Evolutionary conservation across 768 basidiomycete species (phyloP), one percentile per base, ranked within the genome.

Genomic region (Pisolithus sp.): DNA sequence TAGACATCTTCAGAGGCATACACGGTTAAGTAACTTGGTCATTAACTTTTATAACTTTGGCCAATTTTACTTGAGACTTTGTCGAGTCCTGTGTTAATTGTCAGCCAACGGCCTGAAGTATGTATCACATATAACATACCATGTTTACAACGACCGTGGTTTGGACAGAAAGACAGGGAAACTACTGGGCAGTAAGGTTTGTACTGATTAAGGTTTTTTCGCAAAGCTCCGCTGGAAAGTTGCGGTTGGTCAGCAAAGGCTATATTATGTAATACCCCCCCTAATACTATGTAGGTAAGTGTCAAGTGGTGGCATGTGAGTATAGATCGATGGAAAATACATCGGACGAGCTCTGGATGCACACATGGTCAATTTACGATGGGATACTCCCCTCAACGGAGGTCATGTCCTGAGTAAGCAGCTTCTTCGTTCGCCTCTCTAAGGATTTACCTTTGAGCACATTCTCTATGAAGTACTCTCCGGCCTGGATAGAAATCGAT

Each of bases 61-160:
- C 96, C 68, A 98, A 91, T 74, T 97, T 96, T 67, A 96, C 94
- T 62, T 90, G 86, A 57, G 83, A 79, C 85, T 93, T 90, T 69
- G 89, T 82, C 63, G 88, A 81, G 68, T 90, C 89, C 89, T 90
- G 2, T 3, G 10, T 0, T 31, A 5, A 39, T 0, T 5, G 38
- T 48, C 8, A 48, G 51, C 5, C 4, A 9, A 31, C 17, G 23
- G n/a, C 2, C 21, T 10, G 17, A 7, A 36, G 34, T 13, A 10
- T 13, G 18, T 38, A 37, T 15, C 17, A 43, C 28, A 26, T 17
- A 9, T 49, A 31, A 58, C 65, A 23, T 48, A 67, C 64, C 64
- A 65, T 65, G 23, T 58, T 23, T 55, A 54, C 41, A 52, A 34
- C 23, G 50, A 37, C 23, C 48, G 52, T 38, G 17, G 23, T 42